A percentile compares a stretch with the other conserved stretches of the same genome.
phyloP scores from a whole-genome alignment of 1,139 yeast species.

The Lodderomyces metapsilosis region DNA sequence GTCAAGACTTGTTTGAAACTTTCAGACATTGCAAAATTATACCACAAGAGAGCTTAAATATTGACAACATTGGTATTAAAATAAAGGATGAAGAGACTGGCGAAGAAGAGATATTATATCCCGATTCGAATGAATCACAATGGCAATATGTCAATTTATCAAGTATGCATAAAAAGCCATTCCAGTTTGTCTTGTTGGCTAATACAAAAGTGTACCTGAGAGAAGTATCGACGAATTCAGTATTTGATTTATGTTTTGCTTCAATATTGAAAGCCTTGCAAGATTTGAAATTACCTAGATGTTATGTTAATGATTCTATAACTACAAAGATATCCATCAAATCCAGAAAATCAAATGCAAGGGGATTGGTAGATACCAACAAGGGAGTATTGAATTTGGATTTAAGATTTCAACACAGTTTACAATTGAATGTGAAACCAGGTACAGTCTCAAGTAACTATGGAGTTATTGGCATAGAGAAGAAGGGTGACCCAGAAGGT shows the following conservation, averaged over 20 bases:
- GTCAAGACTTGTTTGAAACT: slow-evolving; percentile 66
- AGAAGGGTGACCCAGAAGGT: slow-evolving; percentile 5
- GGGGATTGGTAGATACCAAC: slow-evolving; percentile 47
- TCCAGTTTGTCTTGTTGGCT: slow-evolving; percentile 68
- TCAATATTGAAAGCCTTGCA: slow-evolving; percentile 65
- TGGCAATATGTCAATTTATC: slow-evolving; percentile 15
- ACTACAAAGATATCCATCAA: slow-evolving; percentile 48
- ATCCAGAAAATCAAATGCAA: slow-evolving; percentile 32
- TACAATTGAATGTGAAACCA: slow-evolving; percentile 34
- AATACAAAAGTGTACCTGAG: slow-evolving; percentile 71
- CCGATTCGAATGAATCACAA: slow-evolving; percentile 28
- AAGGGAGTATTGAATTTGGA: slow-evolving; percentile 34
- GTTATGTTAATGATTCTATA: slow-evolving; percentile 53
- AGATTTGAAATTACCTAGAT: slow-evolving; percentile 61
- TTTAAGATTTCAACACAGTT: slow-evolving; percentile 21
- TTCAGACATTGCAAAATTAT: slow-evolving; percentile 56
- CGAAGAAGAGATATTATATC: slow-evolving; percentile 38
- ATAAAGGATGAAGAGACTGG: slow-evolving; percentile 29
- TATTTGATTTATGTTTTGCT: slow-evolving; percentile 75
- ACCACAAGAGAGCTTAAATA: slow-evolving; percentile 42
- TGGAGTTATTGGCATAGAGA: slow-evolving; percentile 48
- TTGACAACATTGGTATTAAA: slow-evolving; percentile 51
- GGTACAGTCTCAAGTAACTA: slow-evolving; percentile 59
- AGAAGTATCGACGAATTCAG: slow-evolving; percentile 55
- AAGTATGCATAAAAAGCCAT: slow-evolving; percentile 30